phyloP scores from a whole-genome alignment of 306 rosid species.

The Cicer yamashitae region DNA sequence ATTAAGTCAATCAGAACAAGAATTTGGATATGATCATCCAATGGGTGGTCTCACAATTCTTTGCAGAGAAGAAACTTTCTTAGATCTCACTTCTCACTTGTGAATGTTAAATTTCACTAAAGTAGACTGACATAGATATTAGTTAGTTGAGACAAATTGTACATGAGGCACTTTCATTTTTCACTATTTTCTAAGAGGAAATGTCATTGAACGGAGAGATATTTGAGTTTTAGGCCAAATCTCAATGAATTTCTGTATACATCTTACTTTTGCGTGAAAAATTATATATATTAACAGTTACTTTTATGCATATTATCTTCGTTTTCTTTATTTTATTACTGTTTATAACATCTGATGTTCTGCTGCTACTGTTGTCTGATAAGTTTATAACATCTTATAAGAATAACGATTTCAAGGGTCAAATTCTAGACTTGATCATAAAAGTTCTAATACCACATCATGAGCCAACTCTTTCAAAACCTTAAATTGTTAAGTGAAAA shows the following conservation, averaged over 20 bases:
- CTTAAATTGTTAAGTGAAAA: not conserved
- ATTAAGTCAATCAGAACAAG: constrained; percentile 19
- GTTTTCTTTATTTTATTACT: not conserved
- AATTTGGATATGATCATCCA: too few relatives aligned
- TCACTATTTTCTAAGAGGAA: not conserved
- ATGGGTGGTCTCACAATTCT: constrained; percentile 41
- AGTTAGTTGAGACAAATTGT: constrained; percentile 25
- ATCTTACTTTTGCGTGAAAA: not conserved
- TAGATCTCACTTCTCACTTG: constrained; percentile 27
- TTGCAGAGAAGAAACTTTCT: constrained; percentile 31
- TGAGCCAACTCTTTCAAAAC: not conserved
- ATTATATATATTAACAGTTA: not conserved
- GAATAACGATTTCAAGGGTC: too few relatives aligned
- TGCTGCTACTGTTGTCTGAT: not conserved
- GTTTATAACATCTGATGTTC: not conserved
- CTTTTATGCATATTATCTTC: not conserved
- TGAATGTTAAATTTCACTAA: not conserved
- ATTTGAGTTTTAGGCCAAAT: not conserved
- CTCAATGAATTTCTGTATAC: constrained; percentile 1
- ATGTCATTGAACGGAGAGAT: not conserved
- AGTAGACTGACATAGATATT: not conserved
- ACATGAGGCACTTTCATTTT: not conserved
- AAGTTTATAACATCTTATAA: not conserved
- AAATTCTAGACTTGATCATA: not conserved
- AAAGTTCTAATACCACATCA: not conserved